Evolutionary conservation across 306 rosid genomes (phyloP), one percentile per base, ranked within the genome.

Genomic region (Astragalus glycyphyllos): DNA sequence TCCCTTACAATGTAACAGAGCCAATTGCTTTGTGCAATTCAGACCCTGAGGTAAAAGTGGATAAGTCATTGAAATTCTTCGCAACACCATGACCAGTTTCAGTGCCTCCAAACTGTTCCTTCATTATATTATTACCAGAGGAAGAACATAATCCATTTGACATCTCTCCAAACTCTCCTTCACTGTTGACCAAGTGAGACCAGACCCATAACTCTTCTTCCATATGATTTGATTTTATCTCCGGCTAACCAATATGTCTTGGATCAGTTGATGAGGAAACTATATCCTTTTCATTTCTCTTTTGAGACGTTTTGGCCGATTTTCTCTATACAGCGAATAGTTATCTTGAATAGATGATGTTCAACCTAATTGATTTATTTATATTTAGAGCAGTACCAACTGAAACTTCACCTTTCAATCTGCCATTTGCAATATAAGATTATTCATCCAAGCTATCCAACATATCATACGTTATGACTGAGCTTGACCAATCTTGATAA

Each of bases 1-100:
- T 44, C n/a, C 64, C 74, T 23, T 46, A 11, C 74, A 61, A 75
- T 23, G 75, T 44, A 79, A 71, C 41, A 54, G 86, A 72, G 45
- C 84, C 92, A 77, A 85, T 82, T 71, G 85, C 88, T 81, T 77
- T 71, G 73, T 83, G 86, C 76, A 87, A 20, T 20, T 20, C n/a
- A n/a, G n/a, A n/a, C n/a, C n/a, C 97, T 4, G 79, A 64, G 6
- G 88, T 86, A 73, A 85, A 82, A 56, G 70, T 71, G 68, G 73
- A 75, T 57, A 71, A 71, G 78, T 60, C 74, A 14, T 72, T 69
- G 62, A 41, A 47, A 55, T 41, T 71, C 60, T 58, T 59, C 55
- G 35, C 31, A 20, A 26, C 62, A 57, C 67, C 58, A 58, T 59
- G 68, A 62, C 61, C n/a, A 16, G 55, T 72, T 57, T 49, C 65